Evolutionary conservation across 148 eudicot species (phyloP).

Genomic region (Cornus suecica): DNA sequence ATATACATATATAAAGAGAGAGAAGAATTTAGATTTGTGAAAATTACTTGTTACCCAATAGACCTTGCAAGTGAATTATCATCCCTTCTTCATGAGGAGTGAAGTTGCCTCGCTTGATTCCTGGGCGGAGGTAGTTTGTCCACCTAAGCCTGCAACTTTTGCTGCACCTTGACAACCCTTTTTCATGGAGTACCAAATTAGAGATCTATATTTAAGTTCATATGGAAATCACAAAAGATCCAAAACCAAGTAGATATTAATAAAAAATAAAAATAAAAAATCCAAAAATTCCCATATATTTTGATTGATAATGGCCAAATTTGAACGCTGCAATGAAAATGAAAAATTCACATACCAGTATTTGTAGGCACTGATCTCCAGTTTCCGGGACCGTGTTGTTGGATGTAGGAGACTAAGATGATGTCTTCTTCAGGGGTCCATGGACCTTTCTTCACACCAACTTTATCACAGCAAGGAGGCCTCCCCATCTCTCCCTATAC

Average conservation of each 20-base stretch:
- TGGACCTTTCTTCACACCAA: conserved; percentile 52
- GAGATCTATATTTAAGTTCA: too few relatives aligned
- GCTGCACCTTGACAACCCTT: conserved; percentile 56
- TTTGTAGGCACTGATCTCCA: conserved; percentile 58
- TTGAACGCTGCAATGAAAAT: background rate
- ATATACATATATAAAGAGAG: background rate
- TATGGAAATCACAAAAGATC: background rate
- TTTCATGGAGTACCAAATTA: background rate
- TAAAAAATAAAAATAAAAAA: background rate
- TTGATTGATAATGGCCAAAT: background rate
- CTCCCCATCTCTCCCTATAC: conserved; percentile 40
- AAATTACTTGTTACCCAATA: conserved; percentile 50
- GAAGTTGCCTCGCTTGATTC: conserved; percentile 56
- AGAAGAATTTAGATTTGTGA: background rate
- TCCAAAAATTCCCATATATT: background rate
- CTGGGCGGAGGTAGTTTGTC: conserved; percentile 56
- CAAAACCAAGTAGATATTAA: background rate
- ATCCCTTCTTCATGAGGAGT: conserved; percentile 51
- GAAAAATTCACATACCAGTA: conserved; percentile 25
- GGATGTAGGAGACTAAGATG: conserved; percentile 49
- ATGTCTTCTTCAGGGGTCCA: conserved; percentile 69
- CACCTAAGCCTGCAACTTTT: conserved; percentile 60
- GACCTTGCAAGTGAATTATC: conserved; percentile 50
- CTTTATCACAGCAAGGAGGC: conserved; percentile 52
- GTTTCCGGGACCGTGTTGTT: conserved; percentile 55